Evolutionary conservation across 345 rosid species (phyloP), one percentile per base, ranked within the genome.

Genomic region (Eucalyptus caleyi): DNA sequence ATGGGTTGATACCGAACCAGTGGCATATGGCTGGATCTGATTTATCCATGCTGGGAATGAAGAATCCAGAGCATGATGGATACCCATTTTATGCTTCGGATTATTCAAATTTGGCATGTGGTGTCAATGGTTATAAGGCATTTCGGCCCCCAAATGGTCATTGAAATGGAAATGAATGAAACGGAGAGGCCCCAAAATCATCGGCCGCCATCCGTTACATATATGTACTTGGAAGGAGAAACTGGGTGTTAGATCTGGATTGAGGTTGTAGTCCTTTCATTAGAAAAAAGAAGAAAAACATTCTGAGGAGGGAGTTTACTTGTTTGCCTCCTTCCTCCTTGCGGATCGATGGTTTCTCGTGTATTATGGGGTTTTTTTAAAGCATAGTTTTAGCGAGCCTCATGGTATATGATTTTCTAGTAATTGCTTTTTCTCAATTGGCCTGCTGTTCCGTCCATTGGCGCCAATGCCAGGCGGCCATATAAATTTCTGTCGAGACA

Each of bases 81-180:
- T 91, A 94, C 87, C 95, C 94, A 13, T 94, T 91, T 88, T 94
- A 69, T 54, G 80, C 86, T 32, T 92, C 95, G 3, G 96, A 94
- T 23, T 94, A 93, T 87, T 87, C 96, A 49, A 95, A 94, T 91
- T 77, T 93, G 92, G 92, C 99, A 44, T 90, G 94, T 89, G 90
- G 95, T 44, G 92, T 93, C 90, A 97, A 94, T 88, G 93, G 98
- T 47, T 95, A 94, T 88, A 88, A 94, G 14, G 94, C 93, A 86
- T 96, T 91, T 93, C 93, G 95, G 91, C 97, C 99, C 86, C 95
- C 97, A n/a, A 95, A 94, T 53, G 96, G 99, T 50, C 97, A 93
- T 88, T 97, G 95, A 95, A 86, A 27, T 50, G 34, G 87, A 44
- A 88, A 87, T 42, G 53, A 37, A 87, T 54, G 60, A 16, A 49